phyloP scores from a whole-genome alignment of 2,329 filamentous ascomycete genomes.

The Cylindrodendrum hubeiense region DNA sequence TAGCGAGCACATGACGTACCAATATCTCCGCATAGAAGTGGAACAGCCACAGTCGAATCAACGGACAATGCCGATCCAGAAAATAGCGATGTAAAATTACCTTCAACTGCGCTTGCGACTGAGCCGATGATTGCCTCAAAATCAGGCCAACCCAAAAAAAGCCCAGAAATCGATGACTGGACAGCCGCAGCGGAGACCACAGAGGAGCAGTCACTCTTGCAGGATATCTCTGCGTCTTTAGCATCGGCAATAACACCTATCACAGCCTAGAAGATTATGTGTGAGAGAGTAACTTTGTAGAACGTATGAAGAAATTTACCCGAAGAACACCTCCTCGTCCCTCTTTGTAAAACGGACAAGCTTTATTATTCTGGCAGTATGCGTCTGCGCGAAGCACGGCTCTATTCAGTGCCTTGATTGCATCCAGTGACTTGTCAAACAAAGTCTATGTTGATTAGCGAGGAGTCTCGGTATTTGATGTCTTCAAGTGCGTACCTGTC shows the following conservation, averaged over 20 bases:
- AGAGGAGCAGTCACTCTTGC: background rate
- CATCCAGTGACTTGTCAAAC: background rate
- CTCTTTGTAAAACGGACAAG: background rate
- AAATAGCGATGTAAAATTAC: background rate
- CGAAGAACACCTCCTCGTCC: background rate
- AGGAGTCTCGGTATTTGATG: background rate
- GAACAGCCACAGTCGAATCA: background rate
- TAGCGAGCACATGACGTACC: background rate
- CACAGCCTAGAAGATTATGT: background rate
- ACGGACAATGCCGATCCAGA: background rate
- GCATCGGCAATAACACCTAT: background rate
- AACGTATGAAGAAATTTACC: background rate
- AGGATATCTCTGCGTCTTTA: background rate
- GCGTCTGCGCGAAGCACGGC: background rate
- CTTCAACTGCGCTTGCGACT: background rate
- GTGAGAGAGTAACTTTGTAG: background rate
- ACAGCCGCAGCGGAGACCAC: background rate
- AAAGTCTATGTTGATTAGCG: background rate
- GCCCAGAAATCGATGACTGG: background rate
- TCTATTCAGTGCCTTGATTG: background rate
- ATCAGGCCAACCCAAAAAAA: background rate
- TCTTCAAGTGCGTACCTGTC: background rate
- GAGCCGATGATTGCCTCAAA: background rate
- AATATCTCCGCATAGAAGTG: background rate
- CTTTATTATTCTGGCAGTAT: background rate